Conservation (phyloP, 345 rosid species). For the Linum usitatissimum region DNA sequence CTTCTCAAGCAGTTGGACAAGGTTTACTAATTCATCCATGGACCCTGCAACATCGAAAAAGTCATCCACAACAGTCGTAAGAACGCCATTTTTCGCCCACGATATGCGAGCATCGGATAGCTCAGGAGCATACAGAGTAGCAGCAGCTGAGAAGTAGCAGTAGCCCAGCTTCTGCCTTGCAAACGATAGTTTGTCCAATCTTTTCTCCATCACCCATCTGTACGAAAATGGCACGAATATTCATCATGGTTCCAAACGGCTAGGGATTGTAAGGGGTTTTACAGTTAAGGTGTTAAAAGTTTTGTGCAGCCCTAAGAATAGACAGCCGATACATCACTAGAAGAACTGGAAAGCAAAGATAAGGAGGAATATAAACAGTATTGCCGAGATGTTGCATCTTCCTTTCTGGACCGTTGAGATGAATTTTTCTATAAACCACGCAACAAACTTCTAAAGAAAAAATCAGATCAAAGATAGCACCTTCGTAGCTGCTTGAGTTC, state of each 20-base stretch:
- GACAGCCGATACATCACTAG: not conserved
- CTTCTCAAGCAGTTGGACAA: slow-evolving; percentile 57
- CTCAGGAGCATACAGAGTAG: slow-evolving; percentile 48
- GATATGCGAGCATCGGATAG: slow-evolving; percentile 71
- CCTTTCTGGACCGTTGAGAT: no score
- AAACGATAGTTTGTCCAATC: slow-evolving; percentile 63
- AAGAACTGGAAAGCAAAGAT: not conserved
- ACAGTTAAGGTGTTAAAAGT: not conserved
- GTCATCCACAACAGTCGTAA: slow-evolving; percentile 79
- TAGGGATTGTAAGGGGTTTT: no score
- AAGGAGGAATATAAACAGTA: not conserved
- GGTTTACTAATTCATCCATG: slow-evolving; percentile 55
- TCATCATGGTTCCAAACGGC: no score
- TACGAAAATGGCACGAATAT: not conserved
- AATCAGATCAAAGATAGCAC: slow-evolving; percentile 16
- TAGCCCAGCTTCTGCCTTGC: slow-evolving; percentile 69
- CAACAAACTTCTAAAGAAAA: no score
- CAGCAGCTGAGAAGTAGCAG: slow-evolving; percentile 80
- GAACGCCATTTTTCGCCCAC: slow-evolving; percentile 91
- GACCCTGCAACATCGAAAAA: slow-evolving; percentile 87
- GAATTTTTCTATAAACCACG: no score
- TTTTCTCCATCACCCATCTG: slow-evolving; percentile 62
- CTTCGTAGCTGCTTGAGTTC: slow-evolving; percentile 67
- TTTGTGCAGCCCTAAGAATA: not conserved
- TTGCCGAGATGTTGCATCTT: not conserved